Evolutionary conservation across 2,329 filamentous ascomycete species (phyloP).

Genomic region (Apiospora saccharicola): DNA sequence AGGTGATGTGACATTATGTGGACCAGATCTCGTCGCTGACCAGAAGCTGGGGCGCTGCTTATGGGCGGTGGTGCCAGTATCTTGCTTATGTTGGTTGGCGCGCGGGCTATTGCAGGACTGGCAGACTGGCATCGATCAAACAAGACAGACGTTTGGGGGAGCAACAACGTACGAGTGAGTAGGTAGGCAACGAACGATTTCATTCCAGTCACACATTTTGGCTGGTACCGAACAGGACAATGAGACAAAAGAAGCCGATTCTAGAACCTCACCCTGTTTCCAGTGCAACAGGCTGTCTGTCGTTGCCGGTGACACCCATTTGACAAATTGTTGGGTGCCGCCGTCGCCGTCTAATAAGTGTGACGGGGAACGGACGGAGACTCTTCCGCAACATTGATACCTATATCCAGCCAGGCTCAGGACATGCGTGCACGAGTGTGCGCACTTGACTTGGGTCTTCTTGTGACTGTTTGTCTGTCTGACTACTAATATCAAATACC

Average conservation of each 20-base stretch:
- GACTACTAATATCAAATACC: not conserved
- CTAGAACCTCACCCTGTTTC: not conserved
- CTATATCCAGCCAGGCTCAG: not conserved
- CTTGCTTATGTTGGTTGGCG: not conserved
- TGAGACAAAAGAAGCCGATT: not conserved
- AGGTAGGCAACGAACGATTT: not conserved
- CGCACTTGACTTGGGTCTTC: not conserved
- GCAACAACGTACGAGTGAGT: not conserved
- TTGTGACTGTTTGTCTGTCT: not conserved
- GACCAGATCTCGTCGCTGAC: not conserved
- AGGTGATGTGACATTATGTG: not conserved
- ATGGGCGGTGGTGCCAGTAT: not conserved
- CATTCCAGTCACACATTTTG: not conserved
- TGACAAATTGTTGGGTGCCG: not conserved
- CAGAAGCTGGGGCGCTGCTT: not conserved
- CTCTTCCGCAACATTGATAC: not conserved
- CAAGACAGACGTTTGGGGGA: not conserved
- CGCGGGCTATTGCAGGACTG: not conserved
- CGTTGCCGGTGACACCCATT: not conserved
- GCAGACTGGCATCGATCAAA: not conserved
- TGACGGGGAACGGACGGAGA: not conserved
- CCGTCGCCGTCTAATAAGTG: not conserved
- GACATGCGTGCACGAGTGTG: not conserved
- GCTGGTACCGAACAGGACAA: not conserved
- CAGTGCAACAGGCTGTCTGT: not conserved